These are phyloP conservation scores for Rhypophila decipiens DNA, from an alignment of 495 filamentous ascomycete species.

Conservation along the genomic window DNA sequence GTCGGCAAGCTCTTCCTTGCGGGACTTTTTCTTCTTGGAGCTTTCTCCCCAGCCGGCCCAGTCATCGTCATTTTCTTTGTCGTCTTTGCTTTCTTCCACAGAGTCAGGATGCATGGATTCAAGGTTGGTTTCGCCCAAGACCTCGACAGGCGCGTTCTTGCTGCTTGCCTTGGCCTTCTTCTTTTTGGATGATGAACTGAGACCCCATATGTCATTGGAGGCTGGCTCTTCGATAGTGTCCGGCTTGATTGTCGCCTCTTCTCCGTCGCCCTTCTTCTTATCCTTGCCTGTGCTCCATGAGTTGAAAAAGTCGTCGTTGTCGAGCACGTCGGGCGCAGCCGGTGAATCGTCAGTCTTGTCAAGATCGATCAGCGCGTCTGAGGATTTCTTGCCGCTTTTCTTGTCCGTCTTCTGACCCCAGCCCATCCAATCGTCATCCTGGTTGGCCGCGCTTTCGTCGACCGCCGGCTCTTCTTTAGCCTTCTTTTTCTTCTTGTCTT, in stretches of 20 bases:
- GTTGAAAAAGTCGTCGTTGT: slow-evolving; percentile 31
- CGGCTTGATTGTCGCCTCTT: slow-evolving; percentile 30
- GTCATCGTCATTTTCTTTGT: slow-evolving; percentile 28
- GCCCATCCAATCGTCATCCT: slow-evolving; percentile 20
- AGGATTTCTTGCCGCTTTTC: slow-evolving; percentile 27
- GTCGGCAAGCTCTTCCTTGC: slow-evolving; percentile 21
- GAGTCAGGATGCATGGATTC: slow-evolving; percentile 31
- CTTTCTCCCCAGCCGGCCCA: slow-evolving; percentile 29
- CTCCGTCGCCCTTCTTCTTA: slow-evolving; percentile 18
- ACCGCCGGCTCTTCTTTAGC: slow-evolving; percentile 24
- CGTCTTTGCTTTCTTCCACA: slow-evolving; percentile 36
- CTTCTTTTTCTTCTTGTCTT: slow-evolving; percentile 32
- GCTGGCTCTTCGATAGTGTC: slow-evolving; percentile 40
- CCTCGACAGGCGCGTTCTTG: slow-evolving; percentile 35
- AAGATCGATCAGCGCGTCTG: slow-evolving; percentile 26
- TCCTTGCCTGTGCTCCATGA: slow-evolving; percentile 29
- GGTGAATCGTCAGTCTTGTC: slow-evolving; percentile 22
- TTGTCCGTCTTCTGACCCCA: slow-evolving; percentile 27
- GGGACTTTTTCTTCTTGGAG: slow-evolving; percentile 36
- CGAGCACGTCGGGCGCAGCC: slow-evolving; percentile 13
- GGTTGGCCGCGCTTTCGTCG: slow-evolving; percentile 14
- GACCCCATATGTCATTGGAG: slow-evolving; percentile 34
- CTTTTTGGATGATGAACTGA: slow-evolving; percentile 32
- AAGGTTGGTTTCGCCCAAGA: slow-evolving; percentile 27
- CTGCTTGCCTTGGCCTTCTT: slow-evolving; percentile 33